Percentiles rank a stretch among this genome's conserved stretches.
Evolutionary conservation across 257 asterid species (phyloP).

Genomic region (Penstemon eatonii): DNA sequence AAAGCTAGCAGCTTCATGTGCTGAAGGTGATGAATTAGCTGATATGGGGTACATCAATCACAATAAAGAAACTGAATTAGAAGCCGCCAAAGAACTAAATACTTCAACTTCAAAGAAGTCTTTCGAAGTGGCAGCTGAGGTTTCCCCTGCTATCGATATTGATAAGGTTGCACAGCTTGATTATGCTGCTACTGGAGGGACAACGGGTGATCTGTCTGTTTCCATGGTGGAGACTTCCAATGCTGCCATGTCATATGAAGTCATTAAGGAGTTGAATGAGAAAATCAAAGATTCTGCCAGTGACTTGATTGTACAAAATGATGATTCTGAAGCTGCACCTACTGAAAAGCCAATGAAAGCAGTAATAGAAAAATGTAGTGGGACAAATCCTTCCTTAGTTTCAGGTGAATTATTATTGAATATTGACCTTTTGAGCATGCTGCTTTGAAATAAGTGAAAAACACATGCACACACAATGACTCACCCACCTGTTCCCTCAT

Average conservation of each 20-base stretch:
- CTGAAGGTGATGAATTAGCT: conserved; percentile 32
- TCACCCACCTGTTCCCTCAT: too few relatives aligned
- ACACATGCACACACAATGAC: background rate
- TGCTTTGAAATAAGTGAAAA: conserved; percentile 5
- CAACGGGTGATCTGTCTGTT: conserved; percentile 33
- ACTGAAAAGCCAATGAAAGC: conserved; percentile 36
- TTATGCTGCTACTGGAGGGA: conserved; percentile 34
- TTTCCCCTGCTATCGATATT: conserved; percentile 30
- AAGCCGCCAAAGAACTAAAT: conserved; percentile 28
- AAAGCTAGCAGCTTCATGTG: conserved; percentile 32
- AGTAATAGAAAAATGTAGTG: conserved; percentile 28
- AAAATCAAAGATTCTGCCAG: conserved; percentile 30
- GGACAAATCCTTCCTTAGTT: conserved; percentile 28
- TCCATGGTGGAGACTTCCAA: conserved; percentile 37
- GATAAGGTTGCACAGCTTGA: conserved; percentile 27
- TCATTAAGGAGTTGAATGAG: conserved; percentile 29
- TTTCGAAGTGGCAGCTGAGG: conserved; percentile 28
- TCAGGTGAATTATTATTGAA: conserved; percentile 33
- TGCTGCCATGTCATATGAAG: conserved; percentile 34
- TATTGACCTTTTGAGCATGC: conserved; percentile 19
- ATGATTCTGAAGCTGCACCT: conserved; percentile 38
- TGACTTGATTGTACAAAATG: conserved; percentile 35
- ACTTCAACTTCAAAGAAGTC: conserved; percentile 23
- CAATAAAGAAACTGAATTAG: conserved; percentile 31
- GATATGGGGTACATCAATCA: conserved; percentile 32